Percentiles rank a stretch among this genome's conserved stretches.
Evolutionary conservation across 352 stramenopile genomes (phyloP).

Genomic region (Phytophthora crassamura): DNA sequence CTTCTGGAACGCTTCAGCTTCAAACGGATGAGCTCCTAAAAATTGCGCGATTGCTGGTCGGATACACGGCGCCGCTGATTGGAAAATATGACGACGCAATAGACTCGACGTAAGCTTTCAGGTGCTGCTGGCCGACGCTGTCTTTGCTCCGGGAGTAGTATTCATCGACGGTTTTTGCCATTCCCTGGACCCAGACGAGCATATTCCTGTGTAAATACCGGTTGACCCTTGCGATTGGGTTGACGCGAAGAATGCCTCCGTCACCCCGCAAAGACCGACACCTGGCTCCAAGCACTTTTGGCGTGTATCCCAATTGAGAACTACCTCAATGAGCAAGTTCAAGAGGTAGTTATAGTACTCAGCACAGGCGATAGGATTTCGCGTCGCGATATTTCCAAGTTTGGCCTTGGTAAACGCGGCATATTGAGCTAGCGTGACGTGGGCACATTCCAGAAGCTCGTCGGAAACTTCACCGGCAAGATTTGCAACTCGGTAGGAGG

Average conservation of each 20-base stretch:
- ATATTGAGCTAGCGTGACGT: neutral
- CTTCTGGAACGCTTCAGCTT: no score
- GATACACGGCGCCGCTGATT: no score
- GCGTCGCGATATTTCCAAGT: neutral
- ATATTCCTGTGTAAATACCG: neutral
- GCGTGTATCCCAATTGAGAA: slow-evolving; percentile 1
- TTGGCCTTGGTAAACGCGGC: neutral
- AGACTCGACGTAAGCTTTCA: neutral
- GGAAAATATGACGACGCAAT: neutral
- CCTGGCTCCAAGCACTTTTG: neutral
- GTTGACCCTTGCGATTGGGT: neutral
- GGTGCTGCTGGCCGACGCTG: neutral
- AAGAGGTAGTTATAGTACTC: neutral
- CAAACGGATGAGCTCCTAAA: no score
- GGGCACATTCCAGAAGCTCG: neutral
- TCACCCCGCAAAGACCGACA: neutral
- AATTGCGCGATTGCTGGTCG: no score
- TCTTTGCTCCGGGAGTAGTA: neutral
- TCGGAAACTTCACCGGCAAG: neutral
- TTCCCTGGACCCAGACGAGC: neutral
- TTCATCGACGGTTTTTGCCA: neutral
- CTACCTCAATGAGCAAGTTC: neutral
- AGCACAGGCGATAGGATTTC: slow-evolving; percentile 1
- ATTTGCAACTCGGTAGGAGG: neutral
- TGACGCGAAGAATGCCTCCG: neutral